phyloP scores from a whole-genome alignment of 2,329 filamentous ascomycete species.

The Botrytis squamosa region DNA sequence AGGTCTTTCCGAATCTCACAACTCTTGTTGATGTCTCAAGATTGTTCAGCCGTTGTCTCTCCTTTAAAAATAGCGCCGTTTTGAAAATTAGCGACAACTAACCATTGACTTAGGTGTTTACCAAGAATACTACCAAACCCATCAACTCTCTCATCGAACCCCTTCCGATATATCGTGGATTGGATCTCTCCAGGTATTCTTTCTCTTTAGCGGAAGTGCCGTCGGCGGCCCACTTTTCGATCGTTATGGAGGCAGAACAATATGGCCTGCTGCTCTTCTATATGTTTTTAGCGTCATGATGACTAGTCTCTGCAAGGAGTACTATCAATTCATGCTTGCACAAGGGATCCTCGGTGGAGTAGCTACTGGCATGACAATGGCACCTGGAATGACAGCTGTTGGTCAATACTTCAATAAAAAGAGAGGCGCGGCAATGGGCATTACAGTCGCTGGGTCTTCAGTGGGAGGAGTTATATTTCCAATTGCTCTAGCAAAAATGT shows the following conservation, averaged over 20 bases:
- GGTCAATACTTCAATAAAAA: constrained; percentile 53
- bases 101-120: constrained; percentile 44
- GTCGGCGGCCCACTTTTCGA: constrained; percentile 19
- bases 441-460: constrained; percentile 38
- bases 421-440: constrained; percentile 48
- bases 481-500: constrained; percentile 16
- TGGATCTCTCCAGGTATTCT: constrained; percentile 13
- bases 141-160: constrained; percentile 45
- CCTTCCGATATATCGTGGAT: constrained; percentile 19
- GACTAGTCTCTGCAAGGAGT: constrained; percentile 41
- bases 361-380: constrained; percentile 43
- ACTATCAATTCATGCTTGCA: constrained; percentile 41
- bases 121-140: constrained; percentile 54
- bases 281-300: constrained; percentile 38
- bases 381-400: constrained; percentile 32
- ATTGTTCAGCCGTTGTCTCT: background rate
- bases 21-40: background rate
- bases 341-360: constrained; percentile 39
- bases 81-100: background rate
- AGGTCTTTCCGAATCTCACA: background rate
- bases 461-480: constrained; percentile 22
- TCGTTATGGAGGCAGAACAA: constrained; percentile 51
- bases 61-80: background rate
- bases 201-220: constrained; percentile 18
- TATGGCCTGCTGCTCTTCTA: constrained; percentile 28